phyloP scores from a whole-genome alignment of 2,329 filamentous ascomycete species.

The Fusarium sp. region DNA sequence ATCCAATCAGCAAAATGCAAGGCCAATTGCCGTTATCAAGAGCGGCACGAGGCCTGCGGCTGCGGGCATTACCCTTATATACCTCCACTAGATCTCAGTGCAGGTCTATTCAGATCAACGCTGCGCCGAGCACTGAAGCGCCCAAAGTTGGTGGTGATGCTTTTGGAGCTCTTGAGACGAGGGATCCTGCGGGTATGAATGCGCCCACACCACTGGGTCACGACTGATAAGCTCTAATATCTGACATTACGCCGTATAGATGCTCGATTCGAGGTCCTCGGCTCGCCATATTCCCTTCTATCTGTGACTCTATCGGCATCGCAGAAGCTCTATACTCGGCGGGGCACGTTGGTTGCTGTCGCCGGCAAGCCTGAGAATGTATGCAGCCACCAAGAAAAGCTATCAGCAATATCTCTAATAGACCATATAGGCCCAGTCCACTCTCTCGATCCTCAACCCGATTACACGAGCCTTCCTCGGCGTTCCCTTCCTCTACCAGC shows the following conservation, averaged over 20 bases:
- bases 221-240: neutral
- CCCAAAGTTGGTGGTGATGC: conserved; percentile 63
- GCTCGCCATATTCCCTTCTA: conserved; percentile 90
- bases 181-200: conserved; percentile 63
- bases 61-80: conserved; percentile 49
- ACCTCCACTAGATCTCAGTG: conserved; percentile 68
- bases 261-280: conserved; percentile 93
- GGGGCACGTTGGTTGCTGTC: conserved; percentile 89
- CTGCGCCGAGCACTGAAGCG: conserved; percentile 67
- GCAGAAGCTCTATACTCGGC: conserved; percentile 90
- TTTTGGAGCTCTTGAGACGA: conserved; percentile 62
- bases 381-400: conserved; percentile 29
- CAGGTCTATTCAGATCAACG: conserved; percentile 71
- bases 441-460: conserved; percentile 86
- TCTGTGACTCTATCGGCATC: conserved; percentile 94
- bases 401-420: conserved; percentile 4
- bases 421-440: conserved; percentile 78
- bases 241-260: conserved; percentile 65
- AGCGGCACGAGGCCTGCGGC: conserved; percentile 49
- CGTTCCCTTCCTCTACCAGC: conserved; percentile 94
- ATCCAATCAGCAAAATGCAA: conserved; percentile 53
- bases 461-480: conserved; percentile 82
- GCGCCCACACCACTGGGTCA: conserved; percentile 3
- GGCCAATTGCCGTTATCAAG: conserved; percentile 55
- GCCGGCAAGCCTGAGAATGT: conserved; percentile 93